A percentile compares a stretch with the other conserved stretches of the same genome.
Evolutionary conservation across 441 rosid species (phyloP).

Genomic region (Mallotus repandus): DNA sequence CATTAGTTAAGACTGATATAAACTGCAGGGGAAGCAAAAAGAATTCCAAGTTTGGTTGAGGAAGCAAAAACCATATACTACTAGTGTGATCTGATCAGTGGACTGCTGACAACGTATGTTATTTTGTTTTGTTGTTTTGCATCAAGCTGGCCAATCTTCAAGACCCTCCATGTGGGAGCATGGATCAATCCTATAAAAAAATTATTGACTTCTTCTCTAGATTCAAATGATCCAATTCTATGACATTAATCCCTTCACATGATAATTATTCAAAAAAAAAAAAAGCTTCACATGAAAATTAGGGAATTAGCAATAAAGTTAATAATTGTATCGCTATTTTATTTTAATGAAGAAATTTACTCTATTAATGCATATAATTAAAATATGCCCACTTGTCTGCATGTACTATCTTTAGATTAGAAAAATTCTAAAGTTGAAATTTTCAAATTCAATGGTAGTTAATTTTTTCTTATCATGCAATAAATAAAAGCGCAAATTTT

Average conservation of each 20-base stretch:
- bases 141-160: neutral
- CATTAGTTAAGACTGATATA: neutral
- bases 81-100: too few relatives aligned
- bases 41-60: neutral
- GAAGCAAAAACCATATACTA: neutral
- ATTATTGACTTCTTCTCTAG: neutral
- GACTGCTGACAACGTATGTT: neutral
- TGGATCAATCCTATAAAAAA: neutral
- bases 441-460: too few relatives aligned
- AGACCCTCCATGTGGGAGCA: slow-evolving; percentile 7
- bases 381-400: too few relatives aligned
- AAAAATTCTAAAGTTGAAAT: too few relatives aligned
- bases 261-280: neutral
- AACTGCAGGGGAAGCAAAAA: neutral
- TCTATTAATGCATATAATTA: too few relatives aligned
- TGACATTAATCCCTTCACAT: neutral
- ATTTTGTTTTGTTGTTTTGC: neutral
- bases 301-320: too few relatives aligned
- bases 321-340: too few relatives aligned
- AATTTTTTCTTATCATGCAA: too few relatives aligned
- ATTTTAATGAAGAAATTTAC: too few relatives aligned
- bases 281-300: too few relatives aligned
- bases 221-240: neutral
- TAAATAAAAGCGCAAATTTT: too few relatives aligned
- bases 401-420: too few relatives aligned